These are phyloP conservation scores for Pyricularia grisea DNA, from an alignment of 2,329 filamentous ascomycete species.

Conservation along the genomic window DNA sequence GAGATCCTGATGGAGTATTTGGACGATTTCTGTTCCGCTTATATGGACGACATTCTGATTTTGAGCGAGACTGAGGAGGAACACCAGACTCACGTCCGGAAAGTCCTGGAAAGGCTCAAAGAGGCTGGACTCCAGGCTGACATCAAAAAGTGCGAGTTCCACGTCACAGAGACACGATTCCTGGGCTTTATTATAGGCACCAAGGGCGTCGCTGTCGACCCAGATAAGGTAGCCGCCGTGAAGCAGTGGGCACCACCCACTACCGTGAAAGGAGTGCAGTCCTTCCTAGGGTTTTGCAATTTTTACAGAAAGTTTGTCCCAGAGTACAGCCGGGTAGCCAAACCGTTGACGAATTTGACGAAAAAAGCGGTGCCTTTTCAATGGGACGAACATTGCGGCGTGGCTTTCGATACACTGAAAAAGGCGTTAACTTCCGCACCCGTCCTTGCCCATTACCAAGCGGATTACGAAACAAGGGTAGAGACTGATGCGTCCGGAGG, in stretches of 20 bases:
- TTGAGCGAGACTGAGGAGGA: too few relatives aligned
- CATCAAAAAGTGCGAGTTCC: too few relatives aligned
- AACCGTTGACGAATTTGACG: not conserved
- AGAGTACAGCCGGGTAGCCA: not conserved
- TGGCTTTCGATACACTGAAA: not conserved
- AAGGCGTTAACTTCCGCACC: not conserved
- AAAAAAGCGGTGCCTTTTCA: not conserved
- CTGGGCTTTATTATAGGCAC: not conserved
- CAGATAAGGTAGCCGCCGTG: not conserved
- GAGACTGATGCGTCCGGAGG: not conserved
- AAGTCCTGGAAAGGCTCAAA: too few relatives aligned
- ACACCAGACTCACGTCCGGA: too few relatives aligned
- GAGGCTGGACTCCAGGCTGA: too few relatives aligned
- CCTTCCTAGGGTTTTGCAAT: not conserved
- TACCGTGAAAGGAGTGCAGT: not conserved
- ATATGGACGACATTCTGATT: too few relatives aligned
- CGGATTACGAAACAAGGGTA: not conserved
- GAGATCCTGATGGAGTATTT: too few relatives aligned
- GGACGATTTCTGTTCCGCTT: too few relatives aligned
- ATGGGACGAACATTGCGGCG: not conserved
- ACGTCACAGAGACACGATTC: too few relatives aligned
- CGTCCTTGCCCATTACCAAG: not conserved
- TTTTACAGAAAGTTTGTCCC: not conserved
- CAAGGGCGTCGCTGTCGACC: not conserved
- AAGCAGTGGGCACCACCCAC: not conserved